Percentiles rank a stretch among this genome's conserved stretches.
Evolutionary conservation across 352 stramenopile genomes (phyloP).

Genomic region (Pythium vanterpoolii): DNA sequence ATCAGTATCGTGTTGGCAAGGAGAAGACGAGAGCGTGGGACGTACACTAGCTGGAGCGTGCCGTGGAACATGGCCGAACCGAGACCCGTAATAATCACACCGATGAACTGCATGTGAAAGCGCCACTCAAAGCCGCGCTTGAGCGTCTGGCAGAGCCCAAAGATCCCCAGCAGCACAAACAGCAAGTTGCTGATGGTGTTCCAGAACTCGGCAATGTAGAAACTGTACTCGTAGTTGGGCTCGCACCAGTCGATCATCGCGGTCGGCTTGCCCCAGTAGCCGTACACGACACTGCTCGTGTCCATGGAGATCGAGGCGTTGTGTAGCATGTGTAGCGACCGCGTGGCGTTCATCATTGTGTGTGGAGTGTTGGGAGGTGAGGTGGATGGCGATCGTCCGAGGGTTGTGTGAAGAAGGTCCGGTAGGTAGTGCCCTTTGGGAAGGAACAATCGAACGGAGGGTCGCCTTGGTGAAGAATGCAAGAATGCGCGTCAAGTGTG

Average conservation of each 20-base stretch:
- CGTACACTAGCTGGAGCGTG: conserved; percentile 75
- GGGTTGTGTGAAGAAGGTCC: background rate
- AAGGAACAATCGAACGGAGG: background rate
- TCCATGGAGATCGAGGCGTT: background rate
- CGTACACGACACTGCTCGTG: background rate
- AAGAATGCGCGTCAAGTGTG: background rate
- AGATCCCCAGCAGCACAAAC: conserved; percentile 72
- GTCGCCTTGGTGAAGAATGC: background rate
- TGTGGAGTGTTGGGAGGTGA: background rate
- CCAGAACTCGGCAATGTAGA: conserved; percentile 86
- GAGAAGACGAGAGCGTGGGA: too few species aligned
- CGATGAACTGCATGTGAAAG: conserved; percentile 74
- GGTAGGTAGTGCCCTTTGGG: background rate
- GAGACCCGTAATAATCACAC: conserved; percentile 75
- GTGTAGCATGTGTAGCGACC: background rate
- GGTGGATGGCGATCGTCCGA: background rate
- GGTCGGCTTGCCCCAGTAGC: conserved; percentile 56
- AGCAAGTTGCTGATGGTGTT: conserved; percentile 84
- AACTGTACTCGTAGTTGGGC: conserved; percentile 73
- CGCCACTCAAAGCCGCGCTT: conserved; percentile 68
- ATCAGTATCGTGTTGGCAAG: too few species aligned
- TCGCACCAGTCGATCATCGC: conserved; percentile 88
- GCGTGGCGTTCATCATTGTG: background rate
- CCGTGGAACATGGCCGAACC: conserved; percentile 85
- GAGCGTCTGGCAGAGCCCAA: conserved; percentile 58